These are phyloP conservation scores for Ustilago shanxiensis DNA, from an alignment of 1,284 basidiomycete species.

Conservation along the genomic window DNA sequence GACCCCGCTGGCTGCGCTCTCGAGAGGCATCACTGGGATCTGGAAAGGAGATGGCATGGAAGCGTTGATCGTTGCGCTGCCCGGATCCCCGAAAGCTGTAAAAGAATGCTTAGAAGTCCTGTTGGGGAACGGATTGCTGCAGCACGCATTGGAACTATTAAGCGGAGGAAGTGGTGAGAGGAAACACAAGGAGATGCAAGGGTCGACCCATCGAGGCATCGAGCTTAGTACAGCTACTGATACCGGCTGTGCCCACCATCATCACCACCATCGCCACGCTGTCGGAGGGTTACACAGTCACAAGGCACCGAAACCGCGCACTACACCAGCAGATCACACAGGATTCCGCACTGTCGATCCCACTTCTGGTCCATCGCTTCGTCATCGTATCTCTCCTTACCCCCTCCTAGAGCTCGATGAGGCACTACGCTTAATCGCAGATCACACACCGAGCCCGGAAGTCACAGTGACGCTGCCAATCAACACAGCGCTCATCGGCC, in stretches of 20 bases:
- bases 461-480: constrained; percentile 20
- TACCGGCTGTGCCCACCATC: constrained; percentile 32
- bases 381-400: constrained; percentile 77
- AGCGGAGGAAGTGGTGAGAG: constrained; percentile 77
- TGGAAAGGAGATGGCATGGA: constrained; percentile 59
- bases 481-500: constrained; percentile 75
- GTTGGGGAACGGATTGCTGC: constrained; percentile 73
- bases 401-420: constrained; percentile 78
- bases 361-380: constrained; percentile 67
- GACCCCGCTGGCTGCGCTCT: constrained; percentile 84
- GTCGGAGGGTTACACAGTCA: constrained; percentile 49
- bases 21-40: constrained; percentile 83
- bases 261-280: constrained; percentile 51
- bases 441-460: constrained; percentile 71
- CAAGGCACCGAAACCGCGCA: constrained; percentile 44
- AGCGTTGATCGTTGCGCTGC: constrained; percentile 82
- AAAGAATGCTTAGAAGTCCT: constrained; percentile 80
- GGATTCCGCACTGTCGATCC: constrained; percentile 78
- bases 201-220: constrained; percentile 5
- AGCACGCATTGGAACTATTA: constrained; percentile 82
- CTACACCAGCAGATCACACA: constrained; percentile 38
- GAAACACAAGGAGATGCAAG: constrained; percentile 73
- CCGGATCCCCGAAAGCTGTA: constrained; percentile 86
- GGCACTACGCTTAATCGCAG: constrained; percentile 76
- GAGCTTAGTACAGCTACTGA: constrained; percentile 21